Conservation (phyloP, 495 filamentous ascomycete species). For the Aspergillus ostianus region DNA sequence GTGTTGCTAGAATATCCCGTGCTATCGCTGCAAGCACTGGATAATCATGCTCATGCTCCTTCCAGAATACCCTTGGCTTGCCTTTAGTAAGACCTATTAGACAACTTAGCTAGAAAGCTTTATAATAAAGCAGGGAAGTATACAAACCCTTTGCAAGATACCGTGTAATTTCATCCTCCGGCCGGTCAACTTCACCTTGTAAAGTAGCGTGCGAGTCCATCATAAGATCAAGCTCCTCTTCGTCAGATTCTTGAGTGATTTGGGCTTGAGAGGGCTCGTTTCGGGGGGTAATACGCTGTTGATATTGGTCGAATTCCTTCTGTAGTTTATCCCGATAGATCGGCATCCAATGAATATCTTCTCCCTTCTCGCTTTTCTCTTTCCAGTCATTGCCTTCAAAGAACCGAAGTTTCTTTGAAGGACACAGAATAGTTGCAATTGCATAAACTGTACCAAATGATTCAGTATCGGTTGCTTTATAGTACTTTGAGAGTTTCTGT, state of each 20-base stretch:
- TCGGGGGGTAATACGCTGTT: neutral
- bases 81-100: neutral
- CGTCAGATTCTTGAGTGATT: neutral
- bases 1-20: neutral
- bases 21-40: neutral
- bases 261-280: no score
- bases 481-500: slow-evolving; percentile 13
- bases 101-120: no score
- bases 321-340: slow-evolving; percentile 4
- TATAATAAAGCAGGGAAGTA: neutral
- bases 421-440: slow-evolving; percentile 21
- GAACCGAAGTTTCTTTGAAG: slow-evolving; percentile 21
- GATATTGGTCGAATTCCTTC: neutral
- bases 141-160: neutral
- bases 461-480: slow-evolving; percentile 12
- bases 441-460: slow-evolving; percentile 15
- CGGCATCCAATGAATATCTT: neutral
- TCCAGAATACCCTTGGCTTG: neutral
- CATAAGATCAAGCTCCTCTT: neutral
- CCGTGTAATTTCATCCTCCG: neutral
- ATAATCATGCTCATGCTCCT: neutral
- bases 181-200: neutral
- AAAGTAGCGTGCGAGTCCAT: neutral
- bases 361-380: neutral
- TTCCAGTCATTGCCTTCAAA: slow-evolving; percentile 19